These are phyloP conservation scores for Coemansia sp. DNA, from an alignment of 192 early-diverging fungal species.

Conservation along the genomic window DNA sequence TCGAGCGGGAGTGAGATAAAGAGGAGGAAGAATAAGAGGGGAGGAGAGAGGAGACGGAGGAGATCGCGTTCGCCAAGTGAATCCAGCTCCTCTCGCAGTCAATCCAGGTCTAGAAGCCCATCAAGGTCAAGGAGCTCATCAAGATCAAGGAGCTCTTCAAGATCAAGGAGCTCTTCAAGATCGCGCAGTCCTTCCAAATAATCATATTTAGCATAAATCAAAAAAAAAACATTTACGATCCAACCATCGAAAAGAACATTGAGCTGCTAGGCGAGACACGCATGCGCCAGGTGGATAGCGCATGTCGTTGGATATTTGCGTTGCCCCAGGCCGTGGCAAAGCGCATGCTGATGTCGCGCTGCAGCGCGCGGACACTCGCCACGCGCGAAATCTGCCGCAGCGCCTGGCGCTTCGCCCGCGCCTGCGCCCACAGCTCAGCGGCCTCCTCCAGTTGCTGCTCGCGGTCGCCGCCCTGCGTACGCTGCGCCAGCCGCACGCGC, in stretches of 20 bases:
- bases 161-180: not conserved
- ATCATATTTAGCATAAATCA: too few species aligned
- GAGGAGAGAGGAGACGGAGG: not conserved
- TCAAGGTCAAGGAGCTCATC: not conserved
- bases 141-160: not conserved
- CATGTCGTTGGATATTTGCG: constrained; percentile 21
- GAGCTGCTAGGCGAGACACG: constrained; percentile 27
- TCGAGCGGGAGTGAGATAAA: not conserved
- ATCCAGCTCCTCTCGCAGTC: not conserved
- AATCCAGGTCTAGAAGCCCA: not conserved
- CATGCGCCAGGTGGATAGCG: constrained; percentile 20
- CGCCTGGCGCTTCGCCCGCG: not conserved
- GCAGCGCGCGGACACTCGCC: not conserved
- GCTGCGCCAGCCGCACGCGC: constrained; percentile 17
- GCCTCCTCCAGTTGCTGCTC: constrained; percentile 5
- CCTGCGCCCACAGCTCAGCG: constrained; percentile 12
- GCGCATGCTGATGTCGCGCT: constrained; percentile 15
- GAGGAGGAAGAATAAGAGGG: not conserved
- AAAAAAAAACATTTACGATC: not conserved
- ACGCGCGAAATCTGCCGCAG: not conserved
- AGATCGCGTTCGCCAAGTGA: constrained; percentile 3
- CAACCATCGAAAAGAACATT: constrained; percentile 33
- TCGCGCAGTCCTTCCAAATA: too few species aligned
- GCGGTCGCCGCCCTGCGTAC: not conserved
- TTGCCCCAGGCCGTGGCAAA: constrained; percentile 40